A percentile compares a stretch with the other conserved stretches of the same genome.
phyloP scores from a whole-genome alignment of 108 stramenopile genomes.

The Aurantiochytrium sp. region DNA sequence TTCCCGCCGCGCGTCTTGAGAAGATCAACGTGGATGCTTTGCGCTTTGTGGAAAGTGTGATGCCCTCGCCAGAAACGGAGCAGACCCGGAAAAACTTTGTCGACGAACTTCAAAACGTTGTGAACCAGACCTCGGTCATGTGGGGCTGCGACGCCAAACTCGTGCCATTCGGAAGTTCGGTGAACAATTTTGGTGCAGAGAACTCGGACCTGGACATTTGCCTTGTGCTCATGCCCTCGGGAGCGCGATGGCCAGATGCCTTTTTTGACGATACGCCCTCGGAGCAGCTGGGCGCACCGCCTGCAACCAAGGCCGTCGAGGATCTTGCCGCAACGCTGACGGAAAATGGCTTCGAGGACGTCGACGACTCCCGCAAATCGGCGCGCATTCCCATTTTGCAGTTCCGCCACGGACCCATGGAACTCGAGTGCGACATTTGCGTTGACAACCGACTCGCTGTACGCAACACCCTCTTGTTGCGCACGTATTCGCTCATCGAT shows the following conservation, averaged over 20 bases:
- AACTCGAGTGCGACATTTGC: constrained; percentile 88
- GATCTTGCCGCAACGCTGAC: constrained; percentile 58
- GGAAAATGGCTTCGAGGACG: constrained; percentile 67
- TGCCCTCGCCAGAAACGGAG: background rate
- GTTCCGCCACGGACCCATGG: constrained; percentile 47
- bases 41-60: background rate
- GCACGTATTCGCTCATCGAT: constrained; percentile 68
- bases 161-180: constrained; percentile 41
- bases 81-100: background rate
- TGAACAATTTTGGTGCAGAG: constrained; percentile 46
- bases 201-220: constrained; percentile 52
- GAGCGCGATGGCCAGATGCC: background rate
- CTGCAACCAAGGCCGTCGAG: background rate
- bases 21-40: background rate
- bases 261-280: background rate
- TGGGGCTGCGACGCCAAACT: constrained; percentile 6
- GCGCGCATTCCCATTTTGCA: constrained; percentile 89
- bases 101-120: background rate
- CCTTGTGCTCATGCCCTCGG: background rate
- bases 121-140: background rate
- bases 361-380: constrained; percentile 73
- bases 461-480: constrained; percentile 80
- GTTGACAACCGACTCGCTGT: constrained; percentile 90
- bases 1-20: background rate
- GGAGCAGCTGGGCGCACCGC: background rate